Evolutionary conservation across 2,329 filamentous ascomycete species (phyloP).

Genomic region (Rachicladosporium sp.): DNA sequence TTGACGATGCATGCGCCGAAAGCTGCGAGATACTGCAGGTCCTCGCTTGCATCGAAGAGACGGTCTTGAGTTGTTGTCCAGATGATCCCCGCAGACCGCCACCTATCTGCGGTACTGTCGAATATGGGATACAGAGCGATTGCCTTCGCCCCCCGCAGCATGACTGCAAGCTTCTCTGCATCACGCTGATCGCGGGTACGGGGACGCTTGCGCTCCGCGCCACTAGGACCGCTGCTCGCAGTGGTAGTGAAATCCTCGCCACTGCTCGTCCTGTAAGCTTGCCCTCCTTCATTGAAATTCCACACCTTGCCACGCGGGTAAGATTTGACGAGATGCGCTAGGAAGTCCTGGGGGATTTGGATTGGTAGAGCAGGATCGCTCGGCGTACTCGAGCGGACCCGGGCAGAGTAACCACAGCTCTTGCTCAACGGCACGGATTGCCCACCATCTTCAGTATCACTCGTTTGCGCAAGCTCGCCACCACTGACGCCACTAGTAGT

Average conservation of each 20-base stretch:
- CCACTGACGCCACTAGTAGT: no score
- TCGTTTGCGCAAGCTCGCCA: no score
- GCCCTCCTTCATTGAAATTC: slow-evolving; percentile 12
- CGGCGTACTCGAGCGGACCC: no score
- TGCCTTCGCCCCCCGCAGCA: slow-evolving; percentile 22
- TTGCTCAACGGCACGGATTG: no score
- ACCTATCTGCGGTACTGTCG: slow-evolving; percentile 3
- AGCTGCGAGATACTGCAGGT: slow-evolving; percentile 25
- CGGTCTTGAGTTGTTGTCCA: slow-evolving; percentile 30
- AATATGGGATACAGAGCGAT: slow-evolving; percentile 2
- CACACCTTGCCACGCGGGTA: slow-evolving; percentile 16
- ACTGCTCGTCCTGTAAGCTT: slow-evolving; percentile 2
- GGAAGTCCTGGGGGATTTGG: not conserved
- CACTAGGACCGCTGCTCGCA: no score
- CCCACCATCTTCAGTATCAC: no score
- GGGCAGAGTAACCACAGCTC: no score
- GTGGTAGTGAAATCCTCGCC: no score
- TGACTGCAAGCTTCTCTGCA: slow-evolving; percentile 22
- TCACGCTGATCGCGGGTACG: no score
- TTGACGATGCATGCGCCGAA: slow-evolving; percentile 29
- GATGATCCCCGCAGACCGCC: slow-evolving; percentile 14
- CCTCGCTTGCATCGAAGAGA: slow-evolving; percentile 23
- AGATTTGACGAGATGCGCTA: slow-evolving; percentile 8
- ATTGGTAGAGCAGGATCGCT: no score
- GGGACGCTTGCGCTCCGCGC: no score